Conservation (phyloP, 352 stramenopile genomes). For the Pythium folliculosum region DNA sequence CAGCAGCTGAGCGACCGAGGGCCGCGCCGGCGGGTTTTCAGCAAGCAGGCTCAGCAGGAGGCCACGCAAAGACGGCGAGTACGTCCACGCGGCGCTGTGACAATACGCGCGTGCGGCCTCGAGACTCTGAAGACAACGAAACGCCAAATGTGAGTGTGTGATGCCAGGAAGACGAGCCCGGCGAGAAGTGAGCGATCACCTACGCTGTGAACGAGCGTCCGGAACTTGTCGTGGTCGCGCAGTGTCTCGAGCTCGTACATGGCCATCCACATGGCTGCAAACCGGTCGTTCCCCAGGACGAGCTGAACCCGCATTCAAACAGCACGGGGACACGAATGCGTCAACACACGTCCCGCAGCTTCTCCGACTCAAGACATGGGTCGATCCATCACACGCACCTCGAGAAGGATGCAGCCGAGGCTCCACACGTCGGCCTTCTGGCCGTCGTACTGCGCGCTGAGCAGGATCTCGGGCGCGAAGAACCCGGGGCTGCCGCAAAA, state of each 20-base stretch:
- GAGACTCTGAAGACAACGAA: too few species aligned
- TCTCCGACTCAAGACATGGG: too few species aligned
- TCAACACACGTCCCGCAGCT: too few species aligned
- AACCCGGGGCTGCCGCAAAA: constrained; percentile 86
- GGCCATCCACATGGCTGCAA: constrained; percentile 85
- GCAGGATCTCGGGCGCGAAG: constrained; percentile 83
- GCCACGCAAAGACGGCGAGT: constrained; percentile 48
- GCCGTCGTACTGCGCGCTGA: constrained; percentile 66
- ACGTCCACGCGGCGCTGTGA: constrained; percentile 41
- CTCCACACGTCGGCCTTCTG: constrained; percentile 85
- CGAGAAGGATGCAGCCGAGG: constrained; percentile 82
- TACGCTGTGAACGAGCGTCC: constrained; percentile 38
- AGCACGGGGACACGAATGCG: too few species aligned
- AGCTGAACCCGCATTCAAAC: too few species aligned
- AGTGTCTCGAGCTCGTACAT: constrained; percentile 80
- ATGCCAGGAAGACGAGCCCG: too few species aligned
- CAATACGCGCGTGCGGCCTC: constrained; percentile 36
- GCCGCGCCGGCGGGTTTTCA: constrained; percentile 38
- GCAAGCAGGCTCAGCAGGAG: constrained; percentile 46
- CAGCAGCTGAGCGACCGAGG: constrained; percentile 50
- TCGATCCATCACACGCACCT: constrained; percentile 45
- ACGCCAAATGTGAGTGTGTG: too few species aligned
- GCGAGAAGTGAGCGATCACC: too few species aligned
- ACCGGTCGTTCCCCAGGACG: constrained; percentile 71
- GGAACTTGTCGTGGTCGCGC: constrained; percentile 60